Conservation (phyloP, 371 early-diverging fungal genomes). For the Actinomortierella wolfii region DNA sequence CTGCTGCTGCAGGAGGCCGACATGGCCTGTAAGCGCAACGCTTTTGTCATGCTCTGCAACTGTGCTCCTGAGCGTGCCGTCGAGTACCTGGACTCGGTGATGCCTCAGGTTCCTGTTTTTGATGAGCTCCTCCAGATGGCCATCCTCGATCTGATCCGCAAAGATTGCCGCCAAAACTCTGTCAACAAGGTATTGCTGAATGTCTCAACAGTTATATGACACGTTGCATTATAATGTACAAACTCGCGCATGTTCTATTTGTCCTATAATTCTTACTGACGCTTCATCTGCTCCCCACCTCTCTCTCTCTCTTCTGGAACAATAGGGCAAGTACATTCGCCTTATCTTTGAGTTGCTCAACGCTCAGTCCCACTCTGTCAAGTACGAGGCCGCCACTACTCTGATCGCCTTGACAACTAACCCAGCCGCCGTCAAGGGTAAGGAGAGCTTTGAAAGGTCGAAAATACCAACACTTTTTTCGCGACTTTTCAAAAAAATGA, state of each 20-base stretch:
- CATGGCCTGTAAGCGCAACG: slow-evolving; percentile 91
- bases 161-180: slow-evolving; percentile 78
- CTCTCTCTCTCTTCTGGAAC: not conserved
- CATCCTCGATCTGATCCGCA: slow-evolving; percentile 93
- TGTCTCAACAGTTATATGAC: not conserved
- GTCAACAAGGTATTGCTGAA: slow-evolving; percentile 73
- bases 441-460: too few species aligned
- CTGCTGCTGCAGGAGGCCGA: slow-evolving; percentile 89
- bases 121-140: slow-evolving; percentile 94
- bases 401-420: slow-evolving; percentile 86
- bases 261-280: not conserved
- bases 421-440: slow-evolving; percentile 89
- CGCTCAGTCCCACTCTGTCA: slow-evolving; percentile 85
- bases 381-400: slow-evolving; percentile 96
- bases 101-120: slow-evolving; percentile 73
- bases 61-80: slow-evolving; percentile 81
- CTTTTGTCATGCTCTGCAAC: slow-evolving; percentile 88
- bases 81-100: slow-evolving; percentile 78
- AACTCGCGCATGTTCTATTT: not conserved
- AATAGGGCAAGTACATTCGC: slow-evolving; percentile 83
- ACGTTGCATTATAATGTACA: not conserved
- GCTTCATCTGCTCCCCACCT: not conserved
- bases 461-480: not conserved
- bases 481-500: too few species aligned
- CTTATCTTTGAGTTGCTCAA: slow-evolving; percentile 85